Evolutionary conservation across 2,329 filamentous ascomycete genomes (phyloP), one percentile per base, ranked within the genome.

Genomic region (Trichocomaceae sp.): DNA sequence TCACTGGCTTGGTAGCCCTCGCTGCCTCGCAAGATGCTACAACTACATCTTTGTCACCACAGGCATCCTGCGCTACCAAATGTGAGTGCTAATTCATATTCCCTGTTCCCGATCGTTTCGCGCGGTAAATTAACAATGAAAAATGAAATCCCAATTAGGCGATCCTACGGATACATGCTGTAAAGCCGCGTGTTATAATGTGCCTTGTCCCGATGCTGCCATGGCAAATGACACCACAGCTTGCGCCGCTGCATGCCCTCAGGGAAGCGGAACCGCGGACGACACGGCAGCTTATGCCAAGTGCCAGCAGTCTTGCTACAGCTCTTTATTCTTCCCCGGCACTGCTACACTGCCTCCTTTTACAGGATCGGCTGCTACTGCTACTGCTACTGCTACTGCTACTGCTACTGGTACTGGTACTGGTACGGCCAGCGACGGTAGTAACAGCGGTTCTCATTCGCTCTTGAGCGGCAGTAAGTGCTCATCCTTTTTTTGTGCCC

Each of bases 221-320:
- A 72, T 78, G 66, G 76, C 71, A 62, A 74, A 78, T 62, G 71
- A 74, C 56, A 81, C 78, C 64, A 79, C 72, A 63, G 66, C 72
- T 48, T 82, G 79, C 62, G 78, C 77, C 47, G 71, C 71, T 46
- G 70, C 74, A 52, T 82, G 79, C 65, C 74, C 77, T 55, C 77
- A 81, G 70, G 79, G 79, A 53, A 72, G 73, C 59, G 78, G 79
- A 45, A 71, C 74, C 29, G 64, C 72, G 2, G 66, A 64, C 12
- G 77, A 75, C 57, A 77, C 74, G 33, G 59, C 74, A 51, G 67
- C 67, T 56, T 82, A 76, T 61, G 70, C 72, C 57, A 59, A 70
- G 47, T 82, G 79, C 66, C 71, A 77, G 63, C 68, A 75, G 51
- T 62, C 64, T 56, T 82, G 79, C 71, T 77, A 76, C 66, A 71